phyloP scores from a whole-genome alignment of 2,329 filamentous ascomycete genomes.

The Aspergillus calidoustus region DNA sequence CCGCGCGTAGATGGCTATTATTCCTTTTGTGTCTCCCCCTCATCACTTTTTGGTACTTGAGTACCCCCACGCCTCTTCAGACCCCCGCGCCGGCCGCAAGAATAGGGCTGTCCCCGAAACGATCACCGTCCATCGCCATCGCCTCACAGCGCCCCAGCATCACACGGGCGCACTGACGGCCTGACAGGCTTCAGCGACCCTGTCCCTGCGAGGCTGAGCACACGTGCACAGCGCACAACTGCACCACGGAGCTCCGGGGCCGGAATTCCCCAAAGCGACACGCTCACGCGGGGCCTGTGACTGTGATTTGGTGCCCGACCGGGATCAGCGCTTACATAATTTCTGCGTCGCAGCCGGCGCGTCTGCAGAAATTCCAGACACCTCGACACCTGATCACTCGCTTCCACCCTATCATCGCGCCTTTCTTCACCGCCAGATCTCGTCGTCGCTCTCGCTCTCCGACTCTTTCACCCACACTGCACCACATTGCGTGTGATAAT shows the following conservation, averaged over 20 bases:
- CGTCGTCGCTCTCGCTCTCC: background rate
- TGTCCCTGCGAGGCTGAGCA: background rate
- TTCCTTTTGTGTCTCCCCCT: background rate
- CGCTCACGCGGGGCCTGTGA: background rate
- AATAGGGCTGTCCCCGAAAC: background rate
- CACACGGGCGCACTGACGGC: background rate
- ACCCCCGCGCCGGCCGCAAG: background rate
- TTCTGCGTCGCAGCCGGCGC: constrained; percentile 27
- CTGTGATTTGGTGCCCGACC: constrained; percentile 20
- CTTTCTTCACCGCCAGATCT: constrained; percentile 26
- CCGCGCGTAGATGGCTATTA: constrained; percentile 15
- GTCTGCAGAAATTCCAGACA: constrained; percentile 15
- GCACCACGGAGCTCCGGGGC: background rate
- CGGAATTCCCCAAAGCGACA: background rate
- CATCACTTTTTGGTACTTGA: background rate
- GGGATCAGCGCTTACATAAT: constrained; percentile 27
- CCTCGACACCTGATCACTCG: background rate
- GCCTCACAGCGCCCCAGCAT: background rate
- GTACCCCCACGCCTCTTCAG: background rate
- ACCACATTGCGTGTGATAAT: background rate
- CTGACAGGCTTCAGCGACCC: background rate
- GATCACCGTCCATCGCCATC: background rate
- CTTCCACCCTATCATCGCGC: constrained; percentile 23
- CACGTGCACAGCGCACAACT: background rate
- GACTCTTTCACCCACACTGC: background rate